phyloP scores from a whole-genome alignment of 331 rosid genomes.

The Saraca asoca region DNA sequence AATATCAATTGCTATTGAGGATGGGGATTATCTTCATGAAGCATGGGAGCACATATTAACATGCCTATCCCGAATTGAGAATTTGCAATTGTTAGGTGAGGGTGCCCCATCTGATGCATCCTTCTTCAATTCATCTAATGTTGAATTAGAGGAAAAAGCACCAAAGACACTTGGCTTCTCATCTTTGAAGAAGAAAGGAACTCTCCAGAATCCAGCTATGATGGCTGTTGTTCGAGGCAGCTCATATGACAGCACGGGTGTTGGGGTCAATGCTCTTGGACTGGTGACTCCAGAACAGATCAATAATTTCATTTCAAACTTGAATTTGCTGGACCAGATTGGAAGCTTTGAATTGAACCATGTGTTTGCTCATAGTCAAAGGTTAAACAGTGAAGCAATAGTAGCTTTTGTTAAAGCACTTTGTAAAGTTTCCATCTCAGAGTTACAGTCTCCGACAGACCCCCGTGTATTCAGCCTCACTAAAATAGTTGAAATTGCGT shows the following conservation, averaged over 20 bases:
- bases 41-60: conserved; percentile 99
- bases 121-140: conserved; percentile 66
- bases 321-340: conserved; percentile 93
- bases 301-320: conserved; percentile 75
- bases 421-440: conserved; percentile 87
- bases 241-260: conserved; percentile 89
- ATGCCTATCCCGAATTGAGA: conserved; percentile 97
- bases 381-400: conserved; percentile 96
- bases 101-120: conserved; percentile 94
- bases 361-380: conserved; percentile 97
- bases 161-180: conserved; percentile 63
- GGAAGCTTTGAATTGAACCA: conserved; percentile 98
- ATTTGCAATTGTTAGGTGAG: conserved; percentile 93
- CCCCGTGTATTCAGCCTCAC: conserved; percentile 99
- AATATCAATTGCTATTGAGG: conserved; percentile 92
- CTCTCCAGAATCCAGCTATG: conserved; percentile 91
- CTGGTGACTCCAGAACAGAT: conserved; percentile 91
- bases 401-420: conserved; percentile 95
- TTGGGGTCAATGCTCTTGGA: conserved; percentile 71
- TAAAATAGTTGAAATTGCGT: conserved; percentile 97
- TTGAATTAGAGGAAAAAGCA: conserved; percentile 73
- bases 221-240: conserved; percentile 97
- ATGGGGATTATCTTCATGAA: conserved; percentile 90
- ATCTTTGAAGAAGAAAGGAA: conserved; percentile 79
- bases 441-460: conserved; percentile 98